Evolutionary conservation across 2,329 filamentous ascomycete genomes (phyloP).

Genomic region (Epichloe elymi): DNA sequence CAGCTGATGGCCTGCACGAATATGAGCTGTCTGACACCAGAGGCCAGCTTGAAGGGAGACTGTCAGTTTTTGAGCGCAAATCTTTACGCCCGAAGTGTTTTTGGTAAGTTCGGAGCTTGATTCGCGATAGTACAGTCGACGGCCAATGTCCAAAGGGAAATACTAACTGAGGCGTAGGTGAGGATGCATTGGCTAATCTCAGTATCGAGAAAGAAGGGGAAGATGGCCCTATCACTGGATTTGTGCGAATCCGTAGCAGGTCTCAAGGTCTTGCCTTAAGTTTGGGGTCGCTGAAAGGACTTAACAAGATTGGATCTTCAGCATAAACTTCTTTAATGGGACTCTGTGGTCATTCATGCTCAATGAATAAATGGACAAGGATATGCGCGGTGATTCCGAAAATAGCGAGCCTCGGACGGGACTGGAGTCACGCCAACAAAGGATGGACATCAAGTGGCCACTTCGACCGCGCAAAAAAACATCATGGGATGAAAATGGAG

Average conservation of each 20-base stretch:
- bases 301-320: slow-evolving; percentile 60
- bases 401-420: neutral
- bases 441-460: neutral
- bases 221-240: slow-evolving; percentile 88
- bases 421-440: neutral
- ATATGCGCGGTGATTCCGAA: neutral
- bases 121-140: neutral
- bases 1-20: slow-evolving; percentile 96
- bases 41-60: slow-evolving; percentile 91
- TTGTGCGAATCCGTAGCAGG: slow-evolving; percentile 93
- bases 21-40: slow-evolving; percentile 95
- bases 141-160: neutral
- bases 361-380: neutral
- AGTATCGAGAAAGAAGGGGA: slow-evolving; percentile 97
- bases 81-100: slow-evolving; percentile 89
- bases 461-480: neutral
- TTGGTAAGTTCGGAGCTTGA: slow-evolving; percentile 55
- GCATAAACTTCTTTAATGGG: slow-evolving; percentile 9
- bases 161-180: slow-evolving; percentile 46
- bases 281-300: slow-evolving; percentile 83
- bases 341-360: neutral
- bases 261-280: slow-evolving; percentile 91
- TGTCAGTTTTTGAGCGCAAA: slow-evolving; percentile 98
- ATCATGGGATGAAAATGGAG: neutral
- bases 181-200: slow-evolving; percentile 94